Evolutionary conservation across 176 grass and related monocot genomes (phyloP).

Genomic region (Rhynchospora breviuscula): DNA sequence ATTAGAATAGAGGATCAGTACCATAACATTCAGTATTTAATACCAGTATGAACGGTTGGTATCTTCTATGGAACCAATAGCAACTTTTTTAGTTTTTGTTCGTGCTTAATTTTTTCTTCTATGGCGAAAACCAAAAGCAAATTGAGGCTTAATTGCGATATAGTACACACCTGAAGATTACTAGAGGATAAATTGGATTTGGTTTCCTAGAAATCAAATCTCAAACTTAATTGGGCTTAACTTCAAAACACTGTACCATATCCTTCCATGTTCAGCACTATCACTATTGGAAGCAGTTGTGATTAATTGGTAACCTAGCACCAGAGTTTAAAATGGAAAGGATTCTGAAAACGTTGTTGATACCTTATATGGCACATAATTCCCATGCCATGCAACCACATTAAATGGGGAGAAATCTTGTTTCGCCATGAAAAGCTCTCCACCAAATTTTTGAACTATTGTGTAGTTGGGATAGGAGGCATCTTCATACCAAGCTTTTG

Average conservation of each 20-base stretch:
- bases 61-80: not conserved
- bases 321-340: not conserved
- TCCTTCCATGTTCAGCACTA: not conserved
- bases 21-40: not conserved
- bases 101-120: not conserved
- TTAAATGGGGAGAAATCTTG: slow-evolving; percentile 97
- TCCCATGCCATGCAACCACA: slow-evolving; percentile 95
- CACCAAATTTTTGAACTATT: slow-evolving; percentile 85
- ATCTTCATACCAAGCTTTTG: slow-evolving; percentile 80
- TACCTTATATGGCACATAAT: slow-evolving; percentile 97
- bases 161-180: not conserved
- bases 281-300: not conserved
- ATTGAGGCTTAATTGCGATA: not conserved
- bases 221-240: not conserved
- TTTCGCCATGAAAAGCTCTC: slow-evolving; percentile 70
- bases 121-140: not conserved
- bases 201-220: not conserved
- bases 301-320: not conserved
- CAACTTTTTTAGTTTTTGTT: not conserved
- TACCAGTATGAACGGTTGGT: not conserved
- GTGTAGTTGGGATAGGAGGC: slow-evolving; percentile 46
- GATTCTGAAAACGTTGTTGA: not conserved
- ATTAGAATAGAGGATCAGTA: not conserved
- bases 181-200: not conserved
- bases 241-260: not conserved